Evolutionary conservation across 306 rosid genomes (phyloP).

Genomic region (Cajanus cajan): DNA sequence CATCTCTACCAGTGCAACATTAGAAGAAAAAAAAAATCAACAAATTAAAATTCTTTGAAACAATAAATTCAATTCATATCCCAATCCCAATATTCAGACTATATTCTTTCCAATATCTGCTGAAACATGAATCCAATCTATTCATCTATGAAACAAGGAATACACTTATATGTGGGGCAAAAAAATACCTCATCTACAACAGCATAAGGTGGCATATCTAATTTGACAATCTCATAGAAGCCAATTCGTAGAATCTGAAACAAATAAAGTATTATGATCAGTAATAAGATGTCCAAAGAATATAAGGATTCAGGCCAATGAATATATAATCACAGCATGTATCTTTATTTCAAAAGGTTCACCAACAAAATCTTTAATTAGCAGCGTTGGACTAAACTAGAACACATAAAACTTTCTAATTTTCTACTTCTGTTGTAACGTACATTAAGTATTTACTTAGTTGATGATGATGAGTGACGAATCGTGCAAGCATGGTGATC

Average conservation of each 20-base stretch:
- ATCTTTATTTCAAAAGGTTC: constrained; percentile 10
- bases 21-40: background rate
- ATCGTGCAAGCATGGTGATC: background rate
- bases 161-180: background rate
- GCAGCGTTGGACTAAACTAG: background rate
- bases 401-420: background rate
- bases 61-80: background rate
- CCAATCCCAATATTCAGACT: background rate
- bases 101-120: background rate
- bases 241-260: constrained; percentile 80
- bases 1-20: constrained; percentile 4
- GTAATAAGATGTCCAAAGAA: background rate
- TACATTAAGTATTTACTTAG: background rate
- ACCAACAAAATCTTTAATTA: background rate
- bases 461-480: no score
- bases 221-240: constrained; percentile 76
- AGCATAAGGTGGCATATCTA: constrained; percentile 85
- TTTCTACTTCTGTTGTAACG: background rate
- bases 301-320: background rate
- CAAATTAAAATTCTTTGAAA: background rate
- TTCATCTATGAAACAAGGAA: background rate
- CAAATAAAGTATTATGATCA: constrained; percentile 21
- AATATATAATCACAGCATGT: background rate
- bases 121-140: background rate
- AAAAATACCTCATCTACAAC: constrained; percentile 81